These are phyloP conservation scores for Coniochaeta pulveracea DNA, from an alignment of 2,329 filamentous ascomycete species.

Conservation along the genomic window DNA sequence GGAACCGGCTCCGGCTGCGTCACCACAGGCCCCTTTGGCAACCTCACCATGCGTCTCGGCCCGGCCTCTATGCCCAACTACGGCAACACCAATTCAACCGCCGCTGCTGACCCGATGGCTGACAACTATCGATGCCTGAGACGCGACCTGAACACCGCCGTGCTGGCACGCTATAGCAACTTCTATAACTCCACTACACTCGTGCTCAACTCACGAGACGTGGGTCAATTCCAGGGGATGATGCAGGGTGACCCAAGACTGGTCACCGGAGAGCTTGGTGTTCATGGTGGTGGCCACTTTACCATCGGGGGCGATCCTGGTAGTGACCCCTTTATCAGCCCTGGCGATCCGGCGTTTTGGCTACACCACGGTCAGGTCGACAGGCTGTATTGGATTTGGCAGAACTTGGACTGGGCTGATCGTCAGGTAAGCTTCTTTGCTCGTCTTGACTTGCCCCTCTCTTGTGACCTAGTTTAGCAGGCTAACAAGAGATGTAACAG, in stretches of 20 bases:
- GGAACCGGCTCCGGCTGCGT: slow-evolving; percentile 43
- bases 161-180: neutral
- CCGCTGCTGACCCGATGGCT: slow-evolving; percentile 16
- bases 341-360: slow-evolving; percentile 12
- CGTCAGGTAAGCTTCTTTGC: slow-evolving; percentile 10
- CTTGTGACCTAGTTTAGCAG: neutral
- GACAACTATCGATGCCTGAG: slow-evolving; percentile 28
- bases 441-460: slow-evolving; percentile 6
- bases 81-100: slow-evolving; percentile 10
- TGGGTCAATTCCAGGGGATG: slow-evolving; percentile 26
- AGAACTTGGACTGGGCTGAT: slow-evolving; percentile 14
- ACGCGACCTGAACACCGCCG: slow-evolving; percentile 17
- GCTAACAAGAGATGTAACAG: slow-evolving; percentile 10
- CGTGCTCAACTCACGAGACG: slow-evolving; percentile 21
- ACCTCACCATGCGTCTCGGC: slow-evolving; percentile 26
- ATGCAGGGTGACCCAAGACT: slow-evolving; percentile 23
- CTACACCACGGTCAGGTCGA: slow-evolving; percentile 12
- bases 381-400: slow-evolving; percentile 14
- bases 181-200: slow-evolving; percentile 1
- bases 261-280: slow-evolving; percentile 15
- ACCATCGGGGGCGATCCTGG: slow-evolving; percentile 17
- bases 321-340: slow-evolving; percentile 10
- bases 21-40: slow-evolving; percentile 28
- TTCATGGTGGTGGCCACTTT: slow-evolving; percentile 24
- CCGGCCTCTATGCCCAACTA: slow-evolving; percentile 14